A percentile compares a stretch with the other conserved stretches of the same genome.
Evolutionary conservation across 805 yeast species (phyloP).

Genomic region (Spathaspora sp.): DNA sequence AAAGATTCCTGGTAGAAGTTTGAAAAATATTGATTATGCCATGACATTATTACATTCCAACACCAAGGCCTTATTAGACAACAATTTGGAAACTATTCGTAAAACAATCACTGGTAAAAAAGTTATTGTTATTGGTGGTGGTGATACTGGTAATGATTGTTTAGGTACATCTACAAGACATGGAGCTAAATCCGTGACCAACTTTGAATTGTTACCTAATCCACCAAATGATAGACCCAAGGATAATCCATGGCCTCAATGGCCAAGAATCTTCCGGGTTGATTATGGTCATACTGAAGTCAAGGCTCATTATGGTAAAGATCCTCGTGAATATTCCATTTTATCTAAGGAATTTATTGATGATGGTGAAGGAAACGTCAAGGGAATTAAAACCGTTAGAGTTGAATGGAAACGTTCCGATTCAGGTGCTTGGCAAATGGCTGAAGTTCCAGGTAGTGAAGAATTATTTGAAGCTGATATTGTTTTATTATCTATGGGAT

Average conservation of each 20-base stretch:
- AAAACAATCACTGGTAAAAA: constrained; percentile 74
- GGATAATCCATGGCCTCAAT: constrained; percentile 99
- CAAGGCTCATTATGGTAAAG: constrained; percentile 89
- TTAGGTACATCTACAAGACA: constrained; percentile 96
- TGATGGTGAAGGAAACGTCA: constrained; percentile 91
- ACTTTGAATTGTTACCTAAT: constrained; percentile 90
- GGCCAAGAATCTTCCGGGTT: constrained; percentile 97
- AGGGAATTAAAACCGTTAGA: constrained; percentile 92
- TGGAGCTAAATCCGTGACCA: constrained; percentile 90
- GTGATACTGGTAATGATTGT: constrained; percentile 99
- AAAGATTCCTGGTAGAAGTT: constrained; percentile 88
- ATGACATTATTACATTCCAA: constrained; percentile 84
- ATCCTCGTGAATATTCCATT: constrained; percentile 95
- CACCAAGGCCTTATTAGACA: constrained; percentile 84
- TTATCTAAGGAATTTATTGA: constrained; percentile 94
- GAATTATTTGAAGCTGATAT: constrained; percentile 93
- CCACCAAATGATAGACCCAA: constrained; percentile 84
- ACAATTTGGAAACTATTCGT: constrained; percentile 73
- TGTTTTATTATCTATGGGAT: constrained; percentile 94
- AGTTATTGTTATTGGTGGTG: constrained; percentile 98
- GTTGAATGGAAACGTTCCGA: constrained; percentile 98
- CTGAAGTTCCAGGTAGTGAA: constrained; percentile 92
- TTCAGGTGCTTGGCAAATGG: constrained; percentile 98
- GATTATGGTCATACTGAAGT: constrained; percentile 98
- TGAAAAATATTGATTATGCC: constrained; percentile 88